Evolutionary conservation across 306 rosid species (phyloP), one percentile per base, ranked within the genome.

Genomic region (Casuarina cunninghamiana): DNA sequence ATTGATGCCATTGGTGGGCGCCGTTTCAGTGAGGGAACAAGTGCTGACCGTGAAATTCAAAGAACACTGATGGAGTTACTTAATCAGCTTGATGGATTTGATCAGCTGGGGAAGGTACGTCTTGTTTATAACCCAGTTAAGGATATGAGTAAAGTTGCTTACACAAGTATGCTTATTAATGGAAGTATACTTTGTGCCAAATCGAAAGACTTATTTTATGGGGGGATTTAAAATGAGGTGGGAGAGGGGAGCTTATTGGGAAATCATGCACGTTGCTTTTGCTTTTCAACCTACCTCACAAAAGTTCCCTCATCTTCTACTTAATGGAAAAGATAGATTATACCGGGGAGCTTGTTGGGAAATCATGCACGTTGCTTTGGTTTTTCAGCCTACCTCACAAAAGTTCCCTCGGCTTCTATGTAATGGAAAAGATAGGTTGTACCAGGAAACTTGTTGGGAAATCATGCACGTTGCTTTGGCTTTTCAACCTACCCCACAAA

Each of bases 1-100:
- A 96, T 96, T 21, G 99, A 96, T 83, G 99, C 98, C 83, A 96
- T 96, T 83, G 99, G 99, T 80, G 99, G 99, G 51, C 97, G 98
- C 49, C 97, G 99, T 66, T 91, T 96, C 75, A 96, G 97, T 55
- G 96, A 90, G 82, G 99, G 99, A 83, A 96, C 98, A 67, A 93
- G 99, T 83, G 96, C 97, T 3, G 99, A 96, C 78, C 97, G 99
- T 80, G 99, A 96, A 84, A 91, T 96, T 84, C 99, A 96, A 62
- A 89, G 99, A 82, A 96, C 99, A 8, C 82, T 96, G 48, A 90
- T 96, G 98, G 99, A 96, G 84, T 80, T 96, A 72, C 98, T 93
- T 79, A 93, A 96, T 85, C 99, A 96, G 84, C 90, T 96, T 60
- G 99, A 96, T 82, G 99, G 99, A 46, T 96, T 96, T 88, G 98